These are phyloP conservation scores for Suhomyces ambrosiae DNA, from an alignment of 1,139 yeast species.

Conservation along the genomic window DNA sequence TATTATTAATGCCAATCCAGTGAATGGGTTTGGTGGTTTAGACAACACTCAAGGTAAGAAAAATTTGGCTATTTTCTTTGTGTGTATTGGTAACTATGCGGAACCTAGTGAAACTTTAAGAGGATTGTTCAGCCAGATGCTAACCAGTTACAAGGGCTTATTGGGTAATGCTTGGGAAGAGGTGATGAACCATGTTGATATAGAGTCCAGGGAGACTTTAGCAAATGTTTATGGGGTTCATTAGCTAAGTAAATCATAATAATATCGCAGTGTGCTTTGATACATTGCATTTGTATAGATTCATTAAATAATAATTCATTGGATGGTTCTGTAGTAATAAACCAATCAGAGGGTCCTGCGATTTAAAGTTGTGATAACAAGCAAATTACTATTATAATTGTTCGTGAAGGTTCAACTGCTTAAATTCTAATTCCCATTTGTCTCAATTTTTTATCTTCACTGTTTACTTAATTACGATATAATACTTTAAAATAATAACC, in stretches of 20 bases:
- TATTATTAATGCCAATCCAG: slow-evolving; percentile 65
- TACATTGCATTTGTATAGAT: not conserved
- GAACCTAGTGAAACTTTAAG: slow-evolving; percentile 52
- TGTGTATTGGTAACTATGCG: slow-evolving; percentile 63
- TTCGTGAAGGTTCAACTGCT: too few relatives aligned
- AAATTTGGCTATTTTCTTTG: slow-evolving; percentile 58
- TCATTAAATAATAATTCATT: not conserved
- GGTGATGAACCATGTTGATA: slow-evolving; percentile 36
- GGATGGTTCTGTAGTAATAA: too few relatives aligned
- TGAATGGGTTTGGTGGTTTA: slow-evolving; percentile 55
- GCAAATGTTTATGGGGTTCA: slow-evolving; percentile 27
- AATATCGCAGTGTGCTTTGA: too few relatives aligned
- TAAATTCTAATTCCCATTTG: too few relatives aligned
- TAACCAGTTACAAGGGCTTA: slow-evolving; percentile 49
- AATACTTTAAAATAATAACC: not conserved
- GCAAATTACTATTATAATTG: too few relatives aligned
- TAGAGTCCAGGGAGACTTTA: slow-evolving; percentile 30
- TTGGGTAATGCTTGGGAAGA: slow-evolving; percentile 48
- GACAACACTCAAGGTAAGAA: slow-evolving; percentile 48
- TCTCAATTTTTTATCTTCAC: not conserved
- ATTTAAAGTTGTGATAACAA: too few relatives aligned
- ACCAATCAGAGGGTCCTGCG: too few relatives aligned
- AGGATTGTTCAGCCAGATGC: slow-evolving; percentile 46
- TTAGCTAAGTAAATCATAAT: too few relatives aligned
- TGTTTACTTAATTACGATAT: not conserved